Evolutionary conservation across 768 basidiomycete genomes (phyloP), one percentile per base, ranked within the genome.

Genomic region (Amanita molliuscula): DNA sequence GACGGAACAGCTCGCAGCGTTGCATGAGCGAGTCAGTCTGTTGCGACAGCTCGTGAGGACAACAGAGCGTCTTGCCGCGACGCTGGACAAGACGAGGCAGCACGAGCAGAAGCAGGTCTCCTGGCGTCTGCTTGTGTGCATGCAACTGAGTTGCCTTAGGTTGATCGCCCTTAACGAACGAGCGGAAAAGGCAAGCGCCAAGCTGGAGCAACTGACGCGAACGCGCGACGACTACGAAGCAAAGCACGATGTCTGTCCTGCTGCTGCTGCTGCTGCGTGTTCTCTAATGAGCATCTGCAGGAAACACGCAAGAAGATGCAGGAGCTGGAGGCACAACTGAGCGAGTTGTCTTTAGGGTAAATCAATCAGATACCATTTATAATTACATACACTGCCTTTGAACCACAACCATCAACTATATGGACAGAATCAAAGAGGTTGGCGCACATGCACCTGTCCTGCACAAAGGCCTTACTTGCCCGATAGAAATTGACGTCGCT

Each of bases 401-500:
- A n/a, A 31, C 6, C 25, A 48, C 44, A 56, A 50, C 55, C 43
- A 57, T 37, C 55, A 51, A 44, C 61, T 57, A 72, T 57, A 72
- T 71, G 68, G 76, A 77, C 54, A 71, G 69, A 70, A 78, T 79
- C 64, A 74, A 64, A 61, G 72, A 75, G 64, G 77, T 73, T 16
- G 26, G 42, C 23, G 3, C 8, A 7, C 45, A 41, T 42, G 16
- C 48, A 29, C 29, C 48, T 28, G 9, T 52, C 23, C 26, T 35
- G 35, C 53, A 42, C 47, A 45, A 43, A 37, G 29, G 8, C 23
- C 10, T 11, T 26, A 3, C 35, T 47, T 28, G 45, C 38, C 15
- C 37, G 20, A 3, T 55, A 89, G 88, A 88, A 81, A 84, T 72
- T 97, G 70, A 76, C 66, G 61, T 54, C 69, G 38, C 80, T 97